Conservation (phyloP, 805 yeast genomes). For the Candida orba region DNA sequence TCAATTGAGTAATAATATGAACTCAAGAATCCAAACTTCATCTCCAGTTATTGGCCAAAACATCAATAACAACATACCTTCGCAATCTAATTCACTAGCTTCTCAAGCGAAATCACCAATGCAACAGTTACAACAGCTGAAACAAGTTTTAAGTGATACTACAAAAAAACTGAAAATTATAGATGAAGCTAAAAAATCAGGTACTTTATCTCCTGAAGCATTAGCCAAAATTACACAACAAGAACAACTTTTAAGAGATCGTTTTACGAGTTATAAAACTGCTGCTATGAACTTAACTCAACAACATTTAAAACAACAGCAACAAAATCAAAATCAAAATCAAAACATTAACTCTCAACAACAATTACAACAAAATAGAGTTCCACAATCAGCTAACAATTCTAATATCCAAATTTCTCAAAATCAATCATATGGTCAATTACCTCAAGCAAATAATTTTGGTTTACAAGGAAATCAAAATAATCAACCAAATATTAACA, state of each 20-base stretch:
- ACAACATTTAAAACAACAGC: slow-evolving; percentile 7
- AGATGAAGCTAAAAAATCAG: slow-evolving; percentile 39
- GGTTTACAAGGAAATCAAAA: slow-evolving; percentile 1
- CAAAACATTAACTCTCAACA: slow-evolving; percentile 1
- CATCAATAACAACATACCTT: background rate
- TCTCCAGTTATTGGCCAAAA: slow-evolving; percentile 16
- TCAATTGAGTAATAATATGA: slow-evolving; percentile 2
- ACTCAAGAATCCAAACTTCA: slow-evolving; percentile 7
- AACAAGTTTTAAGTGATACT: slow-evolving; percentile 40
- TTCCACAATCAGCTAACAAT: slow-evolving; percentile 6
- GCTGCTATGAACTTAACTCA: slow-evolving; percentile 31
- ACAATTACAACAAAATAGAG: slow-evolving; percentile 14
- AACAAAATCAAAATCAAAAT: slow-evolving; percentile 17
- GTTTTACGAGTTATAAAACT: slow-evolving; percentile 42
- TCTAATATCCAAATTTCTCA: slow-evolving; percentile 4
- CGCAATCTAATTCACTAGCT: slow-evolving; percentile 7
- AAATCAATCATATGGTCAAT: slow-evolving; percentile 1
- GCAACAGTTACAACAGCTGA: slow-evolving; percentile 36
- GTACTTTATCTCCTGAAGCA: slow-evolving; percentile 38
- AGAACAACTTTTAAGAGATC: slow-evolving; percentile 38
- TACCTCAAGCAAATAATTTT: slow-evolving; percentile 1
- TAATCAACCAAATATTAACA: slow-evolving; percentile 2
- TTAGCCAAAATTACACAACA: slow-evolving; percentile 38
- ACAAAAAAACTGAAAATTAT: slow-evolving; percentile 44
- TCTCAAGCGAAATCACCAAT: slow-evolving; percentile 12